These are phyloP conservation scores for Amesomyces nigricolor DNA, from an alignment of 2,329 filamentous ascomycete species.

Conservation along the genomic window DNA sequence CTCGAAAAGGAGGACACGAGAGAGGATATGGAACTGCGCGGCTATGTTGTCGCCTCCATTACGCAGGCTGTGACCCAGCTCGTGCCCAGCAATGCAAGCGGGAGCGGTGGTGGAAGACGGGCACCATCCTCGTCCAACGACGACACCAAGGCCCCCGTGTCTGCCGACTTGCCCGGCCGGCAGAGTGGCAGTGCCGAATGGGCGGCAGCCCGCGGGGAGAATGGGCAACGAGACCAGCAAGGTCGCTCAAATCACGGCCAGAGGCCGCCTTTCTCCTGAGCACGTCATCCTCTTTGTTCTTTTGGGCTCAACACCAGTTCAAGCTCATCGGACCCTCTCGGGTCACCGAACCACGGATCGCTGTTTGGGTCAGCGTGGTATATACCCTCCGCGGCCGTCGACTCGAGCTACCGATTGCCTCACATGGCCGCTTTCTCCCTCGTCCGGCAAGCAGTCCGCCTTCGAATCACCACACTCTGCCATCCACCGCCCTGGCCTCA, in stretches of 20 bases:
- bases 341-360: slow-evolving; percentile 12
- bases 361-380: slow-evolving; percentile 19
- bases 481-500: too few species aligned
- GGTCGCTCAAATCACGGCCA: slow-evolving; percentile 20
- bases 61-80: slow-evolving; percentile 67
- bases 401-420: neutral
- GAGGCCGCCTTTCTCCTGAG: slow-evolving; percentile 22
- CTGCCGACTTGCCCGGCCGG: slow-evolving; percentile 48
- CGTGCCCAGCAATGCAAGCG: slow-evolving; percentile 39
- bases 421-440: too few species aligned
- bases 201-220: slow-evolving; percentile 34
- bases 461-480: too few species aligned
- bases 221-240: slow-evolving; percentile 24
- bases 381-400: slow-evolving; percentile 14
- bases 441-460: too few species aligned
- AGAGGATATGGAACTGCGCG: slow-evolving; percentile 69
- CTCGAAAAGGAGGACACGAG: slow-evolving; percentile 73
- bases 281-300: neutral
- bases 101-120: slow-evolving; percentile 21
- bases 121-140: slow-evolving; percentile 34
- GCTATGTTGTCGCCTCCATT: slow-evolving; percentile 68
- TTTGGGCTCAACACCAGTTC: neutral
- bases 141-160: slow-evolving; percentile 52
- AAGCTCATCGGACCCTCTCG: neutral
- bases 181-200: slow-evolving; percentile 35